Base-by-base conservation (phyloP, 495 filamentous ascomycete species). In the Umbilicaria muhlenbergii region DNA sequence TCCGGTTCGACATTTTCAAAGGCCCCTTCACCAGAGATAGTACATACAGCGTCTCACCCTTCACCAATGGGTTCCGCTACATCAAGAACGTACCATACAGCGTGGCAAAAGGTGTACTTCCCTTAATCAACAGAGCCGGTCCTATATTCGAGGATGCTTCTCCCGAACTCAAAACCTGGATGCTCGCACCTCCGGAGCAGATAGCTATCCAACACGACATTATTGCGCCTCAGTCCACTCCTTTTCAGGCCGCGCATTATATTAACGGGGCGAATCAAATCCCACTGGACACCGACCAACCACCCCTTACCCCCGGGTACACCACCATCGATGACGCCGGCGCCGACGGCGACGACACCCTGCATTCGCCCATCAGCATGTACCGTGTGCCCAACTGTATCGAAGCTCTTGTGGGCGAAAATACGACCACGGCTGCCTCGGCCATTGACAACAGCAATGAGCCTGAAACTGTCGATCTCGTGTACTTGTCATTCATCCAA, bases 1-100 rank as follows among this genome's bases (percentile, higher is more conserved):
- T 96, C 44, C 81, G 91, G 38, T 96, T 95, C 56, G 91, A 98
- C 56, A 80, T 98, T 48, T 94, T 95, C 70, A 72, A 88, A 55
- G 92, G 91, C 0, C 65, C 77, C 1, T 95, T 95, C 50, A 95
- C 91, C 0, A 75, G 70, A 38, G 91, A 98, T 53, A 80, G 79
- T 0, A 81, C 77, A 2, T 95, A 75, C 56, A 80, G 85, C 37
- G 71, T 95, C 39, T 94, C 84, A 3, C 91, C 91, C 2, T 98
- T 98, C 58, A 78, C 76, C 0, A 91, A 79, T 57, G 73, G 72
- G 4, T 82, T 94, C 49, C 65, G 69, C n/a, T 84, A 79, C 53
- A 67, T 94, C 39, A 74, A 77, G 49, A 74, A 92, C 55, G 78
- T 98, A 18, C 82, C 86, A 0, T 88, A 81, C 51, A 60, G 64